phyloP scores from a whole-genome alignment of 2,329 filamentous ascomycete genomes.

The Stemphylium lycopersici region DNA sequence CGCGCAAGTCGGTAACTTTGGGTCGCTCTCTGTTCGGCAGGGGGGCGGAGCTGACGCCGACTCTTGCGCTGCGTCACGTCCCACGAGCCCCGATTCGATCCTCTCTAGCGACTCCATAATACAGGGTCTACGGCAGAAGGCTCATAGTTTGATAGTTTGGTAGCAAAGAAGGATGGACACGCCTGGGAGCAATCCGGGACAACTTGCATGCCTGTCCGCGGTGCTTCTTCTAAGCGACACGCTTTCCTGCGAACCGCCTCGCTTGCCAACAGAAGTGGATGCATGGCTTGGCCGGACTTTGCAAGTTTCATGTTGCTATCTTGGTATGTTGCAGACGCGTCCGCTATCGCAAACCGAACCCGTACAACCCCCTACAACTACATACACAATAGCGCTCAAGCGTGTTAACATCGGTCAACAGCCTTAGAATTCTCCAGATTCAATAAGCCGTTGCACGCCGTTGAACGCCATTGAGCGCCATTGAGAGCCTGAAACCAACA shows the following conservation, averaged over 20 bases:
- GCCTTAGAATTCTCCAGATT: neutral
- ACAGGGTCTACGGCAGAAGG: slow-evolving; percentile 7
- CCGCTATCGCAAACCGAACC: neutral
- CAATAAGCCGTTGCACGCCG: neutral
- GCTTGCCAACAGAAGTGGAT: slow-evolving; percentile 32
- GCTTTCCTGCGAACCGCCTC: slow-evolving; percentile 14
- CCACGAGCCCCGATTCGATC: slow-evolving; percentile 11
- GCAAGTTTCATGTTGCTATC: slow-evolving; percentile 4
- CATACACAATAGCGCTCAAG: neutral
- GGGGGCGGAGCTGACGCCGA: slow-evolving; percentile 3
- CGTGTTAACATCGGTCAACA: neutral
- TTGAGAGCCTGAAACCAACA: neutral
- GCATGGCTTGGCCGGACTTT: slow-evolving; percentile 8
- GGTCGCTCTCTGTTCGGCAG: neutral
- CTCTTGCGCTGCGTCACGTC: neutral
- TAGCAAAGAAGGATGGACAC: slow-evolving; percentile 8
- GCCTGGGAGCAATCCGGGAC: slow-evolving; percentile 4
- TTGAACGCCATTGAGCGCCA: neutral
- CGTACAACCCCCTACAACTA: neutral
- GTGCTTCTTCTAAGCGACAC: slow-evolving; percentile 3
- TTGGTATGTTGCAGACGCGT: neutral
- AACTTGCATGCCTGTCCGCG: neutral
- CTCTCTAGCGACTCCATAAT: slow-evolving; percentile 23
- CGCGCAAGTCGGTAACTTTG: slow-evolving; percentile 7
- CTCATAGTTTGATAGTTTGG: slow-evolving; percentile 14